Conservation (phyloP, 371 early-diverging fungal species). For the Coemansia sp. region DNA sequence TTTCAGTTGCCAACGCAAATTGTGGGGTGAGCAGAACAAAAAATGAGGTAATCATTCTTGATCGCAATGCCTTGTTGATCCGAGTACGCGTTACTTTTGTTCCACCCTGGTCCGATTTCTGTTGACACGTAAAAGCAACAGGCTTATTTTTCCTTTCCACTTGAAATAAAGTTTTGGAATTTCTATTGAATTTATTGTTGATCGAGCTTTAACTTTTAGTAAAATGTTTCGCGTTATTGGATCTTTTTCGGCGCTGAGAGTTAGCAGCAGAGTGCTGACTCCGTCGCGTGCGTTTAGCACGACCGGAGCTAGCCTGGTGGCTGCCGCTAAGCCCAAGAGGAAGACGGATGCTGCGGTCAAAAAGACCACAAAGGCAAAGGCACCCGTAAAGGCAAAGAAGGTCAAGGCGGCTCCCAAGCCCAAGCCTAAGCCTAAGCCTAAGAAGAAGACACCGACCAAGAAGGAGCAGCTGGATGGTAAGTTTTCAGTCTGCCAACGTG, state of each 20-base stretch:
- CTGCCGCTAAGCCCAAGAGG: neutral
- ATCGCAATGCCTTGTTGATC: neutral
- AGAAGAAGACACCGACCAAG: constrained; percentile 14
- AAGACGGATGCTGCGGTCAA: neutral
- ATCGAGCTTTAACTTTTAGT: neutral
- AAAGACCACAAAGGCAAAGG: constrained; percentile 4
- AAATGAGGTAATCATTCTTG: neutral
- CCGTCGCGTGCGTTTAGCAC: neutral
- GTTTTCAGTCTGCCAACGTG: neutral
- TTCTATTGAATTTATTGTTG: neutral
- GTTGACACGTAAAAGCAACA: no score
- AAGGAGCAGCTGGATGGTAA: constrained; percentile 16
- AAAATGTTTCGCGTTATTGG: constrained; percentile 8
- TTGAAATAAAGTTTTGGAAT: neutral
- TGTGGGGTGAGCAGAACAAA: neutral
- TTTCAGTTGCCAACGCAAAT: no score
- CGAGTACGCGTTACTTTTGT: no score
- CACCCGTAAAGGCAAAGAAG: neutral
- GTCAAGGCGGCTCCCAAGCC: neutral
- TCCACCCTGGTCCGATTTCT: no score
- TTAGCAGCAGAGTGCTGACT: neutral
- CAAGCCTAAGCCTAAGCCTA: neutral
- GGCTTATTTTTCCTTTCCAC: neutral
- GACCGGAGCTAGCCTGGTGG: neutral
- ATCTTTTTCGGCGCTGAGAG: neutral